Evolutionary conservation across 208 protist species (phyloP), one percentile per base, ranked within the genome.

Genomic region (Strigomonas culicis): DNA sequence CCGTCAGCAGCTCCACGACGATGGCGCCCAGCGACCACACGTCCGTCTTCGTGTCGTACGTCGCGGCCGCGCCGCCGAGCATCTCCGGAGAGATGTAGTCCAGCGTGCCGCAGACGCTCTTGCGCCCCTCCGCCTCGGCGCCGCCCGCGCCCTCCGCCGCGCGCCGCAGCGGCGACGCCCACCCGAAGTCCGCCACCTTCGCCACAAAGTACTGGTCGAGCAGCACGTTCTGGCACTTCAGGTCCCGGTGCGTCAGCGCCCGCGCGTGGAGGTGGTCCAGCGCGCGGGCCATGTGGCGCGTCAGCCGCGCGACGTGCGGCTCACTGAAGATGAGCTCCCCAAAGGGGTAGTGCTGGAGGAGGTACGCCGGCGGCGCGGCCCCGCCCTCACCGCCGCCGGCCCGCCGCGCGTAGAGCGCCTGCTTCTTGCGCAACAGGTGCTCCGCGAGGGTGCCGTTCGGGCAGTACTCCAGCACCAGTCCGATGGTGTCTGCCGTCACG

Each of bases 21-120:
- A 92, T 86, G 21, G 82, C 84, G 10, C 91, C 91, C 0, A 97
- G 78, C n/a, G 88, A 93, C 88, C 91, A 97, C 10, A 97, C 80
- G 66, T 97, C 91, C 39, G 86, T 89, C 36, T 88, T 82, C 21
- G 24, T 59, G 1, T 75, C 81, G 75, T 92, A 82, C 36, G 74
- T 55, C 7, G n/a, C 25, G 8, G 41, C 15, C 41, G 41, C 50
- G 28, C 80, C 80, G 25, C 49, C 44, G 8, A 99, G 69, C 87
- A 99, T 98, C 82, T 99, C 98, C 2, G 98, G 98, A 0, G 98
- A 97, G 7, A 99, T 74, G 74, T 99, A 99, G 75, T 99, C 98
- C 1, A 99, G 86, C 4, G 98, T 99, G n/a, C 98, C 97, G 63
- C 96, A 98, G 7, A 98, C 77, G 4, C 94, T 98, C 17, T 21